These are phyloP conservation scores for Chrysopogon serrulatus DNA, from an alignment of 176 grass and related monocot genomes.

Conservation along the genomic window DNA sequence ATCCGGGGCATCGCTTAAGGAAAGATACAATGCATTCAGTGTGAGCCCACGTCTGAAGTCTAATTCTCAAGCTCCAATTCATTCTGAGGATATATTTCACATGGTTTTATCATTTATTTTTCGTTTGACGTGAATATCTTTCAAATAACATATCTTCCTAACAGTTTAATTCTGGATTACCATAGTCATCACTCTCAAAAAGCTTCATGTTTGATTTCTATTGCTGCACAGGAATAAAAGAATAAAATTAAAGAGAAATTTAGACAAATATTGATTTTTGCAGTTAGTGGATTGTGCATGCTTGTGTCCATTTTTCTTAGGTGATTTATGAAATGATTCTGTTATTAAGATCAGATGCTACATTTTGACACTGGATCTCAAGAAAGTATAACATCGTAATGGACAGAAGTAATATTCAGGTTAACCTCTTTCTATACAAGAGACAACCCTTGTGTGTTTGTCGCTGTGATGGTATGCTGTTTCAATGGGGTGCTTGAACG, in stretches of 20 bases:
- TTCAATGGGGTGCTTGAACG: not conserved
- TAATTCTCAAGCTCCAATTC: not conserved
- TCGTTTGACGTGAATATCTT: slow-evolving; percentile 13
- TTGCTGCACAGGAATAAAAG: not conserved
- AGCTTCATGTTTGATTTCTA: not conserved
- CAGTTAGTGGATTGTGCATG: not conserved
- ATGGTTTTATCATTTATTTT: not conserved
- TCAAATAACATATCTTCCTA: slow-evolving; percentile 10
- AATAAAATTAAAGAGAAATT: slow-evolving; percentile 4
- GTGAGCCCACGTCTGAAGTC: slow-evolving; percentile 41
- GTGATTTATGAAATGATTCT: not conserved
- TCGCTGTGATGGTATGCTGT: not conserved
- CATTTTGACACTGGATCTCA: not conserved
- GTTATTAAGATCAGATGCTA: not conserved
- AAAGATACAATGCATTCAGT: slow-evolving; percentile 84
- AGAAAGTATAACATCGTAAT: not conserved
- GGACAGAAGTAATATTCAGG: not conserved
- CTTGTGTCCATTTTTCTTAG: not conserved
- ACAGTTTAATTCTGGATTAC: not conserved
- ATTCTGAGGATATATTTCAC: not conserved
- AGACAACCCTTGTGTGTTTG: not conserved
- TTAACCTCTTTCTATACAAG: not conserved
- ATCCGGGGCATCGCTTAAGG: slow-evolving; percentile 55
- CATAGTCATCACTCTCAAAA: not conserved
- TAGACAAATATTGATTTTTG: not conserved